These are phyloP conservation scores for Vachellia collinsii DNA, from an alignment of 306 rosid genomes.

Conservation along the genomic window DNA sequence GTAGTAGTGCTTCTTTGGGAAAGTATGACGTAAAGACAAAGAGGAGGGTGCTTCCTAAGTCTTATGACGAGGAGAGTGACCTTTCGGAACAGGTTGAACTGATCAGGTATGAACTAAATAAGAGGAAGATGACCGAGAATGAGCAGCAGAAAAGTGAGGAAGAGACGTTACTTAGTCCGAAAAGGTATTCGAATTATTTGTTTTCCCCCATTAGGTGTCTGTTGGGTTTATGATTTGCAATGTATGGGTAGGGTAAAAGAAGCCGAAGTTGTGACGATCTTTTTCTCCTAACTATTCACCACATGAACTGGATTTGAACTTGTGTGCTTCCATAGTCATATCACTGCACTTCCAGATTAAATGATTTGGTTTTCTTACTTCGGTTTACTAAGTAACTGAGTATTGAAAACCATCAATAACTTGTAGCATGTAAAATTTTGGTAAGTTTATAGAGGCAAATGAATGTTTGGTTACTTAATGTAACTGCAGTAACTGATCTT, in stretches of 20 bases:
- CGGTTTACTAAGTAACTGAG: neutral
- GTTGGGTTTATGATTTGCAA: neutral
- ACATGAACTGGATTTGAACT: neutral
- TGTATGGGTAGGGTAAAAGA: neutral
- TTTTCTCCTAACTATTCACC: neutral
- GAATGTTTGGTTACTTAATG: constrained; percentile 18
- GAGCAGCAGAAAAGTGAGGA: constrained; percentile 39
- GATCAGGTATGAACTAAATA: constrained; percentile 60
- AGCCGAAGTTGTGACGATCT: neutral
- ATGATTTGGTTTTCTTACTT: neutral
- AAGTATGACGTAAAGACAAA: constrained; percentile 68
- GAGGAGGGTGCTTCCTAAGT: constrained; percentile 58
- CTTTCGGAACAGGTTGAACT: constrained; percentile 64
- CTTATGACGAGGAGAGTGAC: constrained; percentile 50
- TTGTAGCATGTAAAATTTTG: constrained; percentile 4
- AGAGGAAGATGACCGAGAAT: constrained; percentile 52
- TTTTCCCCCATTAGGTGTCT: neutral
- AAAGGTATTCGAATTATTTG: constrained; percentile 52
- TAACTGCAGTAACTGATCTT: constrained; percentile 14
- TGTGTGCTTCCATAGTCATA: neutral
- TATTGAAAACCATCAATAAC: constrained; percentile 5
- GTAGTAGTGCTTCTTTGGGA: constrained; percentile 82
- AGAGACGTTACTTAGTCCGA: constrained; percentile 56
- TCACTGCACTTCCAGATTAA: neutral
- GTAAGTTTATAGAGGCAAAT: constrained; percentile 18